Base-by-base conservation (phyloP, 23 red algal species). In the Gracilaria domingensis region DNA sequence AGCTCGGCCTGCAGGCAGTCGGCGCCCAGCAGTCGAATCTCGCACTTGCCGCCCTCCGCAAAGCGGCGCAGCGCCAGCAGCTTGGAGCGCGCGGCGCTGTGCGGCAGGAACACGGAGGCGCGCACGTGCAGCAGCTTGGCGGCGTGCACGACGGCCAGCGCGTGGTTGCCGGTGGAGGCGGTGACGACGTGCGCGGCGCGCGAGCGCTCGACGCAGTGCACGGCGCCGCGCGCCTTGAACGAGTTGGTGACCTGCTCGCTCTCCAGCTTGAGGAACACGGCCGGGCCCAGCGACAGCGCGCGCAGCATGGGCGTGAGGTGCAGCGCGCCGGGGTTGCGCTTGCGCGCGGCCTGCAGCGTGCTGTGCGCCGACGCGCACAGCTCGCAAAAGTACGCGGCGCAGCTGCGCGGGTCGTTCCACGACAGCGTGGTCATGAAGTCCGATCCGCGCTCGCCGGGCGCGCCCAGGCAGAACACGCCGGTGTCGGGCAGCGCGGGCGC, bases 121-220 rank as follows among this genome's bases (percentile, higher is more conserved):
- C 49, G 30, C 20, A 65, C 24, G 6, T 26, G 30, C 5, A 64
- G 73, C 2, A 86, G 30, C 0, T 20, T 35, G 8, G 59, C 49
- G 24, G 92, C 81, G 60, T 94, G 92, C 18, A 72, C 82, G 40
- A 86, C 69, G 0, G 92, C 92, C 60, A 88, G 62, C 37, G 75
- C 92, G 59, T 94, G 92, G 55, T 94, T 94, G 20, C 92, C 92
- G 1, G 92, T 94, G 30, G 92, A 94, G 51, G 92, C 92, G 0
- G 92, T 79, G 5, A 94, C 74, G 18, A 94, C 60, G 1, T 32
- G 82, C 17, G 9, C 70, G 4, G 73, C 53, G 2, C 62, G 18
- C 4, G 58, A 14, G 69, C 24, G 20, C 20, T 58, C 32, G 2
- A 93, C 44, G 58, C 75, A 69, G 76, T 93, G 85, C 40, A 94